Evolutionary conservation across 2,329 filamentous ascomycete genomes (phyloP).

Genomic region (Colletotrichum brevisporum): DNA sequence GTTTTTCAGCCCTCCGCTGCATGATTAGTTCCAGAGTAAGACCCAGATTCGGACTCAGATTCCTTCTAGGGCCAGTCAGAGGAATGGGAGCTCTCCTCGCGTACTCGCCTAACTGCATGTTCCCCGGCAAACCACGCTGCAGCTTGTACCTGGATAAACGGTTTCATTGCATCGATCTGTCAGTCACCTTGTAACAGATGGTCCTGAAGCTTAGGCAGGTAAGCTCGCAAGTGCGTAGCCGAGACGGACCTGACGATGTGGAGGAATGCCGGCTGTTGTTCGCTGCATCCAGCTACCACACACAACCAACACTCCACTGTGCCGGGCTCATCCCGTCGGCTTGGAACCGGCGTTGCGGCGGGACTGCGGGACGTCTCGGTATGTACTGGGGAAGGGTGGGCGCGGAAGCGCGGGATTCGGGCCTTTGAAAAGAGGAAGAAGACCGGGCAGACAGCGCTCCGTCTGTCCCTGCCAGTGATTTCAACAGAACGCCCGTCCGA

Average conservation of each 20-base stretch:
- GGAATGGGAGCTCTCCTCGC: too few species aligned
- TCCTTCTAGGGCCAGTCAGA: too few species aligned
- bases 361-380: slow-evolving; percentile 28
- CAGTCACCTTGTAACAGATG: slow-evolving; percentile 30
- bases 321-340: slow-evolving; percentile 24
- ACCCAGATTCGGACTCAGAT: too few species aligned
- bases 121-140: slow-evolving; percentile 20
- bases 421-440: neutral
- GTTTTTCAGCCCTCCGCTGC: too few species aligned
- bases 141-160: slow-evolving; percentile 16
- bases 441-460: slow-evolving; percentile 18
- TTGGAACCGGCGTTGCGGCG: slow-evolving; percentile 30
- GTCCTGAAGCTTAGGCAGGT: too few species aligned
- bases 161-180: slow-evolving; percentile 33
- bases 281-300: slow-evolving; percentile 26
- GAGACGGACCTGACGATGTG: slow-evolving; percentile 29
- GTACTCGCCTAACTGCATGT: slow-evolving; percentile 1
- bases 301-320: slow-evolving; percentile 29
- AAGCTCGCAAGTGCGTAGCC: slow-evolving; percentile 18
- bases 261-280: slow-evolving; percentile 37
- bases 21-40: too few species aligned
- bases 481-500: slow-evolving; percentile 21
- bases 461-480: slow-evolving; percentile 25
- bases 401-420: slow-evolving; percentile 4
- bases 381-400: slow-evolving; percentile 13